Evolutionary conservation across 345 rosid genomes (phyloP), one percentile per base, ranked within the genome.

Genomic region (Pistacia integerrima): DNA sequence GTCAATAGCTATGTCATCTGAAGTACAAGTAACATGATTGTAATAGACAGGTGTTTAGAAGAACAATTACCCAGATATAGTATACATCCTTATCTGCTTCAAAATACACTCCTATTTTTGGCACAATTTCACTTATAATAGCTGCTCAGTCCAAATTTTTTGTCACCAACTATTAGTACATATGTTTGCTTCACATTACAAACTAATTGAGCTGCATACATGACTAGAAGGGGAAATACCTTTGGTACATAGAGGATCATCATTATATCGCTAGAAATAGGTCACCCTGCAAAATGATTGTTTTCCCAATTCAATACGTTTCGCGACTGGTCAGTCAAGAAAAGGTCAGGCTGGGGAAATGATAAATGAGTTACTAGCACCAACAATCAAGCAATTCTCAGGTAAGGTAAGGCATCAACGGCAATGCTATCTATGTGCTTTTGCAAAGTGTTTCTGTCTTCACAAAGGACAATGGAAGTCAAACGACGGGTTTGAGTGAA

Each of bases 61-160:
- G 25, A 11, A 44, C 17, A 20, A n/a, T 5, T 75, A 87, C 88
- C 59, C 35, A 44, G 64, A 67, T 25, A 57, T 25, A 38, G 74
- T 73, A 67, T 35, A 11, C 33, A 56, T 57, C 46, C 62, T 59
- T 60, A 16, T 75, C 18, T 30, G 2, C 67, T 64, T 17, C 75
- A 55, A 75, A 66, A 22, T 59, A 18, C 13, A 58, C 56, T 48
- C 73, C 76, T 35, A 75, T 63, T 36, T 48, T 59, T 17, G 75
- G 59, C 36, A 67, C 71, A 55, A 8, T 4, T 48, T 4, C 51
- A 58, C 60, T 62, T 5, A 60, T 60, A 60, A 62, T 33, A 48
- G 49, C 61, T 18, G 65, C 49, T 20, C n/a, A 4, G 4, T 25
- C 25, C 25, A 35, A 16, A 17, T 56, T 35, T 55, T 55, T 18